A percentile compares a stretch with the other conserved stretches of the same genome.
Evolutionary conservation across 768 basidiomycete species (phyloP).

Genomic region (Tulasnella sp.): DNA sequence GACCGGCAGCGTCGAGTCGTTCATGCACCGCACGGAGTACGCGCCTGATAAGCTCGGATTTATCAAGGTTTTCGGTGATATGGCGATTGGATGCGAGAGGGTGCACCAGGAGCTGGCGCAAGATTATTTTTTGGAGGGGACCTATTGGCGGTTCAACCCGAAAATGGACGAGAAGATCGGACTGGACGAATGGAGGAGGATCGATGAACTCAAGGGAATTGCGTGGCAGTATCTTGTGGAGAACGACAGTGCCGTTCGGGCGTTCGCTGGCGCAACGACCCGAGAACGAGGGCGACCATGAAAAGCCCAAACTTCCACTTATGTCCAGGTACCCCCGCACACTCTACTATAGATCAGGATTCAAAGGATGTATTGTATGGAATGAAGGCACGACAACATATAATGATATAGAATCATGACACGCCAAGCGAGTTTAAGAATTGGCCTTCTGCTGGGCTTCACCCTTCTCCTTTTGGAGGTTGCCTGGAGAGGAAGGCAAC

Average conservation of each 20-base stretch:
- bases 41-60: background rate
- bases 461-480: conserved; percentile 19
- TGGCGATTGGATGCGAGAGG: conserved; percentile 15
- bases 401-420: background rate
- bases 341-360: background rate
- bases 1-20: background rate
- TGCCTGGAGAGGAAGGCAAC: background rate
- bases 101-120: conserved; percentile 15
- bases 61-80: background rate
- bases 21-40: background rate
- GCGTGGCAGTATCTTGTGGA: conserved; percentile 7
- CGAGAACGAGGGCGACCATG: background rate
- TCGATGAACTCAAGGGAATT: conserved; percentile 13
- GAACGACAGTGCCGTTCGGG: background rate
- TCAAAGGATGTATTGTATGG: background rate
- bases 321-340: background rate
- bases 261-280: background rate
- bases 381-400: background rate
- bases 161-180: conserved; percentile 4
- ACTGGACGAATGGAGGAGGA: conserved; percentile 16
- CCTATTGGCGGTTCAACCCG: conserved; percentile 10
- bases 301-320: background rate
- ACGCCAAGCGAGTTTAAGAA: background rate
- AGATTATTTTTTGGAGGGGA: background rate
- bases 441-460: conserved; percentile 17